phyloP scores from a whole-genome alignment of 169 alveolate species.

The Cyclospora cayetanensis region DNA sequence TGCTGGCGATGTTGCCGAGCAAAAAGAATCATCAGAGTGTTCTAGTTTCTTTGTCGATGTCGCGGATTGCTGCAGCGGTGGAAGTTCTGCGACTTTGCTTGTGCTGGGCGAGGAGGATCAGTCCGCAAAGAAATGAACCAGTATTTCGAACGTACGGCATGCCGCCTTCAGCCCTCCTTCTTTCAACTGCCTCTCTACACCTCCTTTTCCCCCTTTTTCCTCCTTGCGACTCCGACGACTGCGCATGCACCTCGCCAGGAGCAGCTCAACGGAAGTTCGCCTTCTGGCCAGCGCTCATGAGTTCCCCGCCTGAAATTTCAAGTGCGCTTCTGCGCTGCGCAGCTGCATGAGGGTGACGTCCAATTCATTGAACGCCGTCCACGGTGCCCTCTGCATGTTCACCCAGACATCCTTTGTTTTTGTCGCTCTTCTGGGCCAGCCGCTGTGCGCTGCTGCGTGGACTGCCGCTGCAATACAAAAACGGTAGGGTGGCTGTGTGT shows the following conservation, averaged over 20 bases:
- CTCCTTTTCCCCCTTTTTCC: neutral
- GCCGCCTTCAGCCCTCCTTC: neutral
- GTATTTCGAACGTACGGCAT: neutral
- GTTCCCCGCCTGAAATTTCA: too few relatives aligned
- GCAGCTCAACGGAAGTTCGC: too few relatives aligned
- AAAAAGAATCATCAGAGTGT: too few relatives aligned
- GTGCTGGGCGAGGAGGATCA: too few relatives aligned
- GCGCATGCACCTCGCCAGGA: neutral
- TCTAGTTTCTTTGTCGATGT: too few relatives aligned
- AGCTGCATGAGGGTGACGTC: neutral
- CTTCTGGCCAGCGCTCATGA: too few relatives aligned
- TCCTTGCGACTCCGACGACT: neutral
- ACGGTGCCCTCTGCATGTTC: neutral
- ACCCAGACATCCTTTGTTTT: constrained; percentile 27
- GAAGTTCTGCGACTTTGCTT: too few relatives aligned
- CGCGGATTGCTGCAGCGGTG: too few relatives aligned
- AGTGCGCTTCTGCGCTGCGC: too few relatives aligned
- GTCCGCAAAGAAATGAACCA: neutral
- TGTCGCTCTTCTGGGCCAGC: constrained; percentile 58
- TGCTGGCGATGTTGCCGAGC: too few relatives aligned
- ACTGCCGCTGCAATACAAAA: constrained; percentile 2
- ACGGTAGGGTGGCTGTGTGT: neutral
- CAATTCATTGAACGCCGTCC: neutral
- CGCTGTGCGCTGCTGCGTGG: constrained; percentile 7
- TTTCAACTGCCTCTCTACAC: too few relatives aligned